Evolutionary conservation across 2,329 filamentous ascomycete genomes (phyloP).

Genomic region (Pseudocercospora fijiensis): DNA sequence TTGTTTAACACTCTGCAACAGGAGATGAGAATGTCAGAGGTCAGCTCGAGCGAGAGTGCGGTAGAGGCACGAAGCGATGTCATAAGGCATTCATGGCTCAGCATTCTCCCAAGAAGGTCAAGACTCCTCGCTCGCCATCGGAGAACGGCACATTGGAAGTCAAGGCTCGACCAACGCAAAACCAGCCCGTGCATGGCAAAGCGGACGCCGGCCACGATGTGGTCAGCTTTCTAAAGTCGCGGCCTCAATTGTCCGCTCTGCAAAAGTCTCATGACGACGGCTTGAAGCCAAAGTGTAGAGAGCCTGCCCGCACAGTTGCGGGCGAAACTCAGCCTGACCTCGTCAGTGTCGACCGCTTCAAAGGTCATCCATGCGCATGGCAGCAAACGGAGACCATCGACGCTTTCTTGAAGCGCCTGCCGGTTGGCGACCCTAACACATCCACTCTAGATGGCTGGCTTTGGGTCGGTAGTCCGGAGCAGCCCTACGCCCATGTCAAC

Average conservation of each 20-base stretch:
- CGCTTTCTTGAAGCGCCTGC: slow-evolving; percentile 66
- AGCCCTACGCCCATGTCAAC: slow-evolving; percentile 33
- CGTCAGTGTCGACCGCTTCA: slow-evolving; percentile 59
- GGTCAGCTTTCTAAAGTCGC: slow-evolving; percentile 25
- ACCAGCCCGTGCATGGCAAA: not conserved
- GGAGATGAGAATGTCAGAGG: slow-evolving; percentile 18
- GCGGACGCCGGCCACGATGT: slow-evolving; percentile 8
- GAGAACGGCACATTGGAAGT: not conserved
- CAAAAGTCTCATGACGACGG: slow-evolving; percentile 2
- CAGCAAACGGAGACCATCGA: slow-evolving; percentile 63
- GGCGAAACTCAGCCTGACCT: slow-evolving; percentile 16
- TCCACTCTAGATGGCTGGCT: slow-evolving; percentile 63
- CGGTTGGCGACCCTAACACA: slow-evolving; percentile 61
- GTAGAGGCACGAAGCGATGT: slow-evolving; percentile 6
- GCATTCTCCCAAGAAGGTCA: slow-evolving; percentile 10
- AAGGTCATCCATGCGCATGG: slow-evolving; percentile 55
- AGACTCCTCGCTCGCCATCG: not conserved
- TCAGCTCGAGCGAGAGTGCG: slow-evolving; percentile 9
- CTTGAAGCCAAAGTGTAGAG: not conserved
- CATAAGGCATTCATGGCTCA: slow-evolving; percentile 10
- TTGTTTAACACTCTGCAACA: not conserved
- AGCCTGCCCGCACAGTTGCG: not conserved
- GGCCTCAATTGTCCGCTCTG: slow-evolving; percentile 23
- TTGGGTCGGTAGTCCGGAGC: slow-evolving; percentile 60
- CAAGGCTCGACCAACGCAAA: not conserved